phyloP scores from a whole-genome alignment of 2,329 filamentous ascomycete species.

The Sporothrix luriei region DNA sequence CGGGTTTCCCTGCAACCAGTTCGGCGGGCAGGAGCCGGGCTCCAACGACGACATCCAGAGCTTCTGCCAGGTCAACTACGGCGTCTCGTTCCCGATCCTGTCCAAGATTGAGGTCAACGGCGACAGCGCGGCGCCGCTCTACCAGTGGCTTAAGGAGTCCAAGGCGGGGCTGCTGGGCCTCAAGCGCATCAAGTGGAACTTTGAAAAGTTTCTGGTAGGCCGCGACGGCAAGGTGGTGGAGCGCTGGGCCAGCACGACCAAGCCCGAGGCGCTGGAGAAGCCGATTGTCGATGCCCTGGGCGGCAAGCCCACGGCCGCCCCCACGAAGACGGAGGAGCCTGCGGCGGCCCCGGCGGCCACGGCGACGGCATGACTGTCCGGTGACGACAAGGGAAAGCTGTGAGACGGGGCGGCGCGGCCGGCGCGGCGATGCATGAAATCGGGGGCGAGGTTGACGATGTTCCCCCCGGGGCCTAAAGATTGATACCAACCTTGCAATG shows the following conservation, averaged over 20 bases:
- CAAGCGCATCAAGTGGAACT: slow-evolving; percentile 98
- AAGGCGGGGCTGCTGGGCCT: slow-evolving; percentile 84
- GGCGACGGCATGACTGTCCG: slow-evolving; percentile 23
- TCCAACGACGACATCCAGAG: slow-evolving; percentile 76
- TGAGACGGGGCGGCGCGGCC: not conserved
- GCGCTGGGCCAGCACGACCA: slow-evolving; percentile 84
- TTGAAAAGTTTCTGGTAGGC: slow-evolving; percentile 95
- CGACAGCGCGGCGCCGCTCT: slow-evolving; percentile 75
- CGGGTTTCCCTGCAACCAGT: slow-evolving; percentile 99
- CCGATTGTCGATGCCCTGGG: slow-evolving; percentile 74
- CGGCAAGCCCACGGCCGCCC: slow-evolving; percentile 48
- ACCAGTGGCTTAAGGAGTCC: slow-evolving; percentile 71
- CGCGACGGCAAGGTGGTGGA: slow-evolving; percentile 82
- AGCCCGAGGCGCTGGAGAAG: slow-evolving; percentile 78
- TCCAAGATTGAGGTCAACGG: slow-evolving; percentile 96
- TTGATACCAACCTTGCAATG: slow-evolving; percentile 16
- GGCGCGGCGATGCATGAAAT: not conserved
- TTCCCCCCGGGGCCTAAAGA: not conserved
- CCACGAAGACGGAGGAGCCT: not conserved
- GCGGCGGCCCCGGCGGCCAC: slow-evolving; percentile 33
- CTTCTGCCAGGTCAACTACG: slow-evolving; percentile 93
- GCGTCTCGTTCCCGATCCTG: slow-evolving; percentile 87
- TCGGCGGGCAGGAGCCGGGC: slow-evolving; percentile 86
- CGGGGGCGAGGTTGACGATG: not conserved
- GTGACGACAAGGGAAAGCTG: slow-evolving; percentile 20